Evolutionary conservation across 345 rosid genomes (phyloP).

Genomic region (Lepidium africanum): DNA sequence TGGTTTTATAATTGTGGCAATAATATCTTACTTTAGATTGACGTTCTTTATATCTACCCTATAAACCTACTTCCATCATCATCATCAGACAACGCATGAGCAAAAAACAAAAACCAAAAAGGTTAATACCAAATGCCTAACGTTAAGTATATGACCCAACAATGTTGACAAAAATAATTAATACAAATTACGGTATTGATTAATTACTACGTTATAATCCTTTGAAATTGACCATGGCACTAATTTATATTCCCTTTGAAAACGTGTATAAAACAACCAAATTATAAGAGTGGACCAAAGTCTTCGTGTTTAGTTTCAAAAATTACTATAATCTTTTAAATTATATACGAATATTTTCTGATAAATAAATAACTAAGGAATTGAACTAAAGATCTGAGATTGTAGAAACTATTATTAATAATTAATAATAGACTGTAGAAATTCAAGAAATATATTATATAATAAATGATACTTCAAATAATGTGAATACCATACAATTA

Average conservation of each 20-base stretch:
- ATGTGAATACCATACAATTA: neutral
- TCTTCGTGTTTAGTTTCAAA: neutral
- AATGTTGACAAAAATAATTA: neutral
- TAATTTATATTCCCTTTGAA: neutral
- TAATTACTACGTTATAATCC: neutral
- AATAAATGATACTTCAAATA: neutral
- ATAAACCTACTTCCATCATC: slow-evolving; percentile 13
- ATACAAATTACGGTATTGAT: neutral
- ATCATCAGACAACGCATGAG: slow-evolving; percentile 20
- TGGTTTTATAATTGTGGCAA: neutral
- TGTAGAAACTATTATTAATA: neutral
- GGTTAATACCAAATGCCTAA: neutral
- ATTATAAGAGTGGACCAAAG: slow-evolving; percentile 4
- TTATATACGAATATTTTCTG: neutral
- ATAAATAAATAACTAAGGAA: neutral
- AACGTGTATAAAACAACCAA: neutral
- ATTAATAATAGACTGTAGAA: neutral
- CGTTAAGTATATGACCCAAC: neutral
- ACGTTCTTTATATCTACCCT: slow-evolving; percentile 23
- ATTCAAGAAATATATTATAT: neutral
- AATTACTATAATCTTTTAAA: neutral
- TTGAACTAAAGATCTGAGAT: slow-evolving; percentile 9
- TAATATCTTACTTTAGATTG: neutral
- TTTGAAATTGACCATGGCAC: slow-evolving; percentile 14
- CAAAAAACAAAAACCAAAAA: neutral